Conservation (phyloP, 2,329 filamentous ascomycete species). For the Sordariomycetes sp. region DNA sequence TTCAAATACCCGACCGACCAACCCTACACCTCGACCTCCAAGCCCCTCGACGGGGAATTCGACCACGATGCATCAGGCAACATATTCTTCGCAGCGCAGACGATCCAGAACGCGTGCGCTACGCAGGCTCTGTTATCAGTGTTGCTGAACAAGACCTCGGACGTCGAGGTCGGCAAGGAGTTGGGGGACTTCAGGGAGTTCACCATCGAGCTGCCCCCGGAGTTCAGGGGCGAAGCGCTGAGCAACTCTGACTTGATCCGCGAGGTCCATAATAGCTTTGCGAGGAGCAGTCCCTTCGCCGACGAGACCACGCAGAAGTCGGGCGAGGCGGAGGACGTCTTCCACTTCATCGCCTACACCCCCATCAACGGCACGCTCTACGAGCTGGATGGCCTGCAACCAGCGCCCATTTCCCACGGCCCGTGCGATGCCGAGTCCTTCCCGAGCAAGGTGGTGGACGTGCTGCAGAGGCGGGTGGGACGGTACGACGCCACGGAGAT, state of each 20-base stretch:
- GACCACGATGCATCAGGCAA: constrained; percentile 66
- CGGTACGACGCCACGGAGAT: constrained; percentile 85
- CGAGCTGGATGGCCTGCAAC: constrained; percentile 91
- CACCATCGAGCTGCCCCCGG: constrained; percentile 70
- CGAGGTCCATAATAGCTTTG: constrained; percentile 83
- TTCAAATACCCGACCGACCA: constrained; percentile 86
- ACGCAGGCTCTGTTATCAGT: constrained; percentile 92
- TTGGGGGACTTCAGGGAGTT: constrained; percentile 80
- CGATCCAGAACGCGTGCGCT: constrained; percentile 96
- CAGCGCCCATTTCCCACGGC: constrained; percentile 85
- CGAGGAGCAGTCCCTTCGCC: constrained; percentile 78
- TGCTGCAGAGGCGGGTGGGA: constrained; percentile 73
- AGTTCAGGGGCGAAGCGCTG: constrained; percentile 54
- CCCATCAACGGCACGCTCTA: constrained; percentile 72
- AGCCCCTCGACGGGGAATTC: constrained; percentile 73
- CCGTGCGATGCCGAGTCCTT: constrained; percentile 62
- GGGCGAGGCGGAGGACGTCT: constrained; percentile 74
- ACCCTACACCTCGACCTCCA: constrained; percentile 46
- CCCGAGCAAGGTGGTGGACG: constrained; percentile 71
- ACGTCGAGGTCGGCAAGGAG: constrained; percentile 62
- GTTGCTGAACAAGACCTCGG: constrained; percentile 70
- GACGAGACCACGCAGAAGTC: constrained; percentile 69
- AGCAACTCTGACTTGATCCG: constrained; percentile 61
- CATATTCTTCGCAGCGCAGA: constrained; percentile 93
- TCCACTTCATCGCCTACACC: constrained; percentile 96